Conservation (phyloP, 75 land plant species). For the Picea glauca region DNA sequence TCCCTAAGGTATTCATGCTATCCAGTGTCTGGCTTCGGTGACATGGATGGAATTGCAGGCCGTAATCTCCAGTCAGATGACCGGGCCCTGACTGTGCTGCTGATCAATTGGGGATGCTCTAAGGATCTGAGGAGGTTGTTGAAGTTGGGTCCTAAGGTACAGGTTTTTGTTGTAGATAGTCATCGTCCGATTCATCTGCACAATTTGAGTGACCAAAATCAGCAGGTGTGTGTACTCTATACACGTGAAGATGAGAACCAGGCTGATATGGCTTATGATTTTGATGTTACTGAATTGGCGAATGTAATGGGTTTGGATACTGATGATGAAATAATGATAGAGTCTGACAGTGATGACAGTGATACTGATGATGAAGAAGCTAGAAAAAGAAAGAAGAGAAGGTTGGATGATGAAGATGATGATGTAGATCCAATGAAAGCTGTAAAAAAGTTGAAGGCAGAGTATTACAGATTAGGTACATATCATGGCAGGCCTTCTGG, state of each 20-base stretch:
- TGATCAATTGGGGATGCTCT: conserved; percentile 93
- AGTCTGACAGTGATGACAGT: conserved; percentile 42
- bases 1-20: conserved; percentile 82
- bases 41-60: conserved; percentile 49
- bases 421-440: conserved; percentile 39
- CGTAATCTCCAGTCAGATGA: conserved; percentile 24
- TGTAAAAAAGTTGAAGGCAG: conserved; percentile 41
- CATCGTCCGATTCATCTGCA: conserved; percentile 94
- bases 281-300: conserved; percentile 60
- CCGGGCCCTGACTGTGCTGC: conserved; percentile 46
- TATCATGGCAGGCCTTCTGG: conserved; percentile 95
- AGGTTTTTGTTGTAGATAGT: conserved; percentile 88
- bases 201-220: conserved; percentile 68
- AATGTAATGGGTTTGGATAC: conserved; percentile 42
- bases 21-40: conserved; percentile 74
- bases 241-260: conserved; percentile 78
- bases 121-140: conserved; percentile 59
- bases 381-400: conserved; percentile 16
- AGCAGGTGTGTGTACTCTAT: conserved; percentile 70
- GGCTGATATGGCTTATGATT: conserved; percentile 75
- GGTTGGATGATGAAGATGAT: conserved; percentile 18
- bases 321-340: conserved; percentile 35
- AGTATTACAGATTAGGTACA: conserved; percentile 78
- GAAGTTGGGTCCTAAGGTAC: conserved; percentile 50
- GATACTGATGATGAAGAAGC: conserved; percentile 26